Evolutionary conservation across 1,139 yeast genomes (phyloP).

Genomic region (Lodderomyces margitis): DNA sequence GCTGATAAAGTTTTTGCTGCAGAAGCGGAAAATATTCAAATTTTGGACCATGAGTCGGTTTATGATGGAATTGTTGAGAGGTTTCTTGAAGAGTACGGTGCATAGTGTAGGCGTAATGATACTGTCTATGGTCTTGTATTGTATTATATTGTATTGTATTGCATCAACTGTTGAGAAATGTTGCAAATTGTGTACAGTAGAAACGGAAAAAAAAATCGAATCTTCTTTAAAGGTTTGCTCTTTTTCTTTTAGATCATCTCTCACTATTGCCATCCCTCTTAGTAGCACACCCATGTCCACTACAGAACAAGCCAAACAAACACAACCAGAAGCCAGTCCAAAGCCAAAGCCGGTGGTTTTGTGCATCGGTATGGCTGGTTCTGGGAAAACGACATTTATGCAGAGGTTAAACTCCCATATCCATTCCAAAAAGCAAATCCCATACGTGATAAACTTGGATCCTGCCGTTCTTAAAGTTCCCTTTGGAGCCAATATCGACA

Average conservation of each 20-base stretch:
- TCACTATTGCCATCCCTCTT: not conserved
- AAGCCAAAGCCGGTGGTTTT: conserved; percentile 49
- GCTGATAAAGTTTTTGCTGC: conserved; percentile 59
- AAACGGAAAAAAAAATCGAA: conserved; percentile 1
- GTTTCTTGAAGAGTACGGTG: conserved; percentile 34
- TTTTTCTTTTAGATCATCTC: not conserved
- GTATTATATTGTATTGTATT: not conserved
- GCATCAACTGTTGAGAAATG: not conserved
- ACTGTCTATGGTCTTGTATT: not conserved
- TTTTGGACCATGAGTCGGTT: conserved; percentile 52
- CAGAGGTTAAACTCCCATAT: conserved; percentile 89
- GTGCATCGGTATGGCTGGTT: conserved; percentile 96
- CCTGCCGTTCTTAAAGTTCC: conserved; percentile 96
- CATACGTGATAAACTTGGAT: conserved; percentile 85
- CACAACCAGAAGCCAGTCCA: not conserved
- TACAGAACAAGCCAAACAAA: not conserved
- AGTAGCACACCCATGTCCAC: conserved; percentile 3
- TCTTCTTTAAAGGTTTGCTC: too few relatives aligned
- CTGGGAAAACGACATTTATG: conserved; percentile 98
- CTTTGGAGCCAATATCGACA: conserved; percentile 91
- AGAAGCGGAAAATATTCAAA: conserved; percentile 76
- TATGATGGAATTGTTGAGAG: conserved; percentile 68
- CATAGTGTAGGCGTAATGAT: not conserved
- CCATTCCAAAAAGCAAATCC: conserved; percentile 69
- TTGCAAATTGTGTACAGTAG: conserved; percentile 1